phyloP scores from a whole-genome alignment of 2,329 filamentous ascomycete species.

The Phyllosticta citriasiana region DNA sequence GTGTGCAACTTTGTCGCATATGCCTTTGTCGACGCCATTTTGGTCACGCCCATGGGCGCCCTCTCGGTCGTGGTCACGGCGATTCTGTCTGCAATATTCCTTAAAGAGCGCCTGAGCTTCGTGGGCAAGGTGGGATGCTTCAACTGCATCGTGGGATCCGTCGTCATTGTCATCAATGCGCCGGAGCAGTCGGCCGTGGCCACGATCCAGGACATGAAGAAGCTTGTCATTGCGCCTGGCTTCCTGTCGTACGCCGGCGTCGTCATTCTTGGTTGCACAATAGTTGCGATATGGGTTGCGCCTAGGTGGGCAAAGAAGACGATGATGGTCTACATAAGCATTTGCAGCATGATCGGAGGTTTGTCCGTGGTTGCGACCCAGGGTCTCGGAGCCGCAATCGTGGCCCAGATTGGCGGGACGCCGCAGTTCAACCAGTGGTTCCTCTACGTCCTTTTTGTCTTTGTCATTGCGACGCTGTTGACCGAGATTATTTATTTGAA shows the following conservation, averaged over 20 bases:
- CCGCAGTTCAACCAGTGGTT: constrained; percentile 98
- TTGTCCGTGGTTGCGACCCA: constrained; percentile 92
- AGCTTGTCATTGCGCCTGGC: constrained; percentile 73
- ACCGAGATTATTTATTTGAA: constrained; percentile 95
- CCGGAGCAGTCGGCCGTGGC: constrained; percentile 75
- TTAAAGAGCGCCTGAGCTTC: constrained; percentile 91
- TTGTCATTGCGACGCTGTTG: constrained; percentile 78
- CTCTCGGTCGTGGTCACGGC: constrained; percentile 88
- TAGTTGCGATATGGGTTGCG: constrained; percentile 69
- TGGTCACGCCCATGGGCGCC: constrained; percentile 81
- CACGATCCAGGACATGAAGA: constrained; percentile 86
- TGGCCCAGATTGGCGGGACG: constrained; percentile 72
- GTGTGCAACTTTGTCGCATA: constrained; percentile 97
- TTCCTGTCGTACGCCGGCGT: constrained; percentile 80
- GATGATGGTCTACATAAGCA: constrained; percentile 94
- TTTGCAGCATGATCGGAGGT: constrained; percentile 90
- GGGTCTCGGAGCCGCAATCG: constrained; percentile 80
- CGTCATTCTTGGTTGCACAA: constrained; percentile 60
- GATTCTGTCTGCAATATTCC: constrained; percentile 82
- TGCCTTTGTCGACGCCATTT: constrained; percentile 89
- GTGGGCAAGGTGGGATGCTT: constrained; percentile 95
- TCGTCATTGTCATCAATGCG: constrained; percentile 91
- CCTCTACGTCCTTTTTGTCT: constrained; percentile 80
- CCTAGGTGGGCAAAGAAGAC: constrained; percentile 90
- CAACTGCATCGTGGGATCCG: constrained; percentile 83